phyloP scores from a whole-genome alignment of 257 asterid species.

The Cinchona pubescens region DNA sequence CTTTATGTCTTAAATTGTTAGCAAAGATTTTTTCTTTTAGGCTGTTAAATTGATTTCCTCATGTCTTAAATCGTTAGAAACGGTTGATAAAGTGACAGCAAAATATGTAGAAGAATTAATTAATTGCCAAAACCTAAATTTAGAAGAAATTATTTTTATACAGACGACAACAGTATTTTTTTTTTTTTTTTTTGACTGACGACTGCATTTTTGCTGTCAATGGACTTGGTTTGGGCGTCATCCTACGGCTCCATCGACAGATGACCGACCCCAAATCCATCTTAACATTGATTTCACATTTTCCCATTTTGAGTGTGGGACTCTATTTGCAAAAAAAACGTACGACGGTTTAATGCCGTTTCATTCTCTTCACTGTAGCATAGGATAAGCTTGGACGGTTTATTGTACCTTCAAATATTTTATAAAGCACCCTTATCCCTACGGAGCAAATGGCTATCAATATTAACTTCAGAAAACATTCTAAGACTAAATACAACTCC shows the following conservation, averaged over 20 bases:
- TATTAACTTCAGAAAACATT: neutral
- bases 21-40: too few species aligned
- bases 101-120: neutral
- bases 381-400: neutral
- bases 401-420: neutral
- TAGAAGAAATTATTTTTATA: too few species aligned
- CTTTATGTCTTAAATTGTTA: too few species aligned
- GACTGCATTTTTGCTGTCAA: neutral
- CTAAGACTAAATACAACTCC: neutral
- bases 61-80: neutral
- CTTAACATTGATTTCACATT: neutral
- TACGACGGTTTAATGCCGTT: neutral
- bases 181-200: too few species aligned
- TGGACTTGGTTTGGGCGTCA: too few species aligned
- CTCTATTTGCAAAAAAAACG: neutral
- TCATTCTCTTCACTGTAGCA: neutral
- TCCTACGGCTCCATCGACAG: too few species aligned
- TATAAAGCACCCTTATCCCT: neutral
- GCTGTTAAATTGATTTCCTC: too few species aligned
- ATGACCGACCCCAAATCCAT: neutral
- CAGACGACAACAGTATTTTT: too few species aligned
- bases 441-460: neutral
- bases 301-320: neutral
- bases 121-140: too few species aligned
- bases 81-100: neutral